Evolutionary conservation across 345 rosid genomes (phyloP).

Genomic region (Erodium maritimum): DNA sequence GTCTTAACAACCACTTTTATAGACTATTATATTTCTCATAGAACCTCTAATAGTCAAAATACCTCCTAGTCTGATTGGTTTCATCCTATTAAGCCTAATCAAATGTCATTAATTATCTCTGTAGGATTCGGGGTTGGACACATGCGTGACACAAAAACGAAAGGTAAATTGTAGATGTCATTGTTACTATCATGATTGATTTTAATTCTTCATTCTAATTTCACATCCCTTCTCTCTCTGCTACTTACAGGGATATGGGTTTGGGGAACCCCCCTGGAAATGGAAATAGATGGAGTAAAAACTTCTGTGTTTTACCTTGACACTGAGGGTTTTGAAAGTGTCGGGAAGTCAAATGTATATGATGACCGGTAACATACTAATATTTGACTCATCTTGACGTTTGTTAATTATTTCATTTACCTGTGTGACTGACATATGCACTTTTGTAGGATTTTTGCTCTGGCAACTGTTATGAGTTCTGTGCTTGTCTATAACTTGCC

Average conservation of each 20-base stretch:
- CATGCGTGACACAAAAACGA: slow-evolving; percentile 99
- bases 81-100: slow-evolving; percentile 8
- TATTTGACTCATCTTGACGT: slow-evolving; percentile 2
- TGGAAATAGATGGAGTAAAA: slow-evolving; percentile 63
- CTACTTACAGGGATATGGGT: slow-evolving; percentile 77
- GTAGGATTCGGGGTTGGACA: slow-evolving; percentile 99
- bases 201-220: no score
- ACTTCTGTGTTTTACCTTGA: slow-evolving; percentile 92
- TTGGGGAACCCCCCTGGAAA: slow-evolving; percentile 89
- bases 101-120: not conserved
- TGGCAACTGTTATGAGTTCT: slow-evolving; percentile 96
- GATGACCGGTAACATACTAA: slow-evolving; percentile 62
- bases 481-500: slow-evolving; percentile 93
- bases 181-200: not conserved
- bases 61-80: slow-evolving; percentile 3
- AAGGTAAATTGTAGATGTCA: slow-evolving; percentile 36
- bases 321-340: slow-evolving; percentile 96
- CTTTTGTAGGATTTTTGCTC: slow-evolving; percentile 87
- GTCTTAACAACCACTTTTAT: slow-evolving; percentile 7
- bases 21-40: slow-evolving; percentile 1
- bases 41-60: slow-evolving; percentile 5
- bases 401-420: slow-evolving; percentile 2
- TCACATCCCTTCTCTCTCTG: slow-evolving; percentile 8
- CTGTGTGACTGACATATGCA: slow-evolving; percentile 4
- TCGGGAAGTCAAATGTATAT: slow-evolving; percentile 97